These are phyloP conservation scores for Colletotrichum costaricense DNA, from an alignment of 2,329 filamentous ascomycete species.

Conservation along the genomic window DNA sequence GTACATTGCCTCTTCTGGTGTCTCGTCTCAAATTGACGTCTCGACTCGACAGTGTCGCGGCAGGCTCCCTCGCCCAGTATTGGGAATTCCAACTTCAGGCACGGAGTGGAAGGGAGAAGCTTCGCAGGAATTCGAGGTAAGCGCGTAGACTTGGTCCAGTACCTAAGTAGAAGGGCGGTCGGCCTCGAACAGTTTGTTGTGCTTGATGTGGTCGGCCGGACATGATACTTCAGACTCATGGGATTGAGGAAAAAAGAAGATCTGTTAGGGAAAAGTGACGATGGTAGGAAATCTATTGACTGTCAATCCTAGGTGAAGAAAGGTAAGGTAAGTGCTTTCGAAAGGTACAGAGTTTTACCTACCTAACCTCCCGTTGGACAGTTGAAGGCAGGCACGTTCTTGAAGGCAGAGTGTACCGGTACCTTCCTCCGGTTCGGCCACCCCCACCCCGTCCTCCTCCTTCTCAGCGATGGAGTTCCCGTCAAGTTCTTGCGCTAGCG, in stretches of 20 bases:
- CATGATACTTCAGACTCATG: neutral
- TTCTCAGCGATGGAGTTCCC: slow-evolving; percentile 9
- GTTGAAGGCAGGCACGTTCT: neutral
- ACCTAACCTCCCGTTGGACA: neutral
- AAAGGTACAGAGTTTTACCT: neutral
- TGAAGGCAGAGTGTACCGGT: neutral
- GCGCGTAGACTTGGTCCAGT: neutral
- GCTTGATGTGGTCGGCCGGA: neutral
- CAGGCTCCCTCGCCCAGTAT: slow-evolving; percentile 19
- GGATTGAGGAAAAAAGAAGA: neutral
- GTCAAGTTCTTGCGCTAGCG: slow-evolving; percentile 17
- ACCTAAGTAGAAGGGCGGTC: neutral
- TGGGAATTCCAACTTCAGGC: slow-evolving; percentile 3
- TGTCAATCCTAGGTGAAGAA: neutral
- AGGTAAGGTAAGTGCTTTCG: neutral
- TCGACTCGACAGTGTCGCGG: slow-evolving; percentile 13
- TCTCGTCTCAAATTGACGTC: slow-evolving; percentile 32
- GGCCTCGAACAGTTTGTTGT: neutral
- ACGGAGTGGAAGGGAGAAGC: slow-evolving; percentile 9
- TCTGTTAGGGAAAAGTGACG: neutral
- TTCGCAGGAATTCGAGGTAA: slow-evolving; percentile 4
- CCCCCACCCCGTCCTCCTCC: slow-evolving; percentile 19
- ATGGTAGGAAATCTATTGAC: neutral
- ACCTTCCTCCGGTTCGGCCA: slow-evolving; percentile 21
- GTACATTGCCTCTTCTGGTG: slow-evolving; percentile 27